Evolutionary conservation across 2,329 filamentous ascomycete species (phyloP).

Genomic region (Elsinoe perseae): DNA sequence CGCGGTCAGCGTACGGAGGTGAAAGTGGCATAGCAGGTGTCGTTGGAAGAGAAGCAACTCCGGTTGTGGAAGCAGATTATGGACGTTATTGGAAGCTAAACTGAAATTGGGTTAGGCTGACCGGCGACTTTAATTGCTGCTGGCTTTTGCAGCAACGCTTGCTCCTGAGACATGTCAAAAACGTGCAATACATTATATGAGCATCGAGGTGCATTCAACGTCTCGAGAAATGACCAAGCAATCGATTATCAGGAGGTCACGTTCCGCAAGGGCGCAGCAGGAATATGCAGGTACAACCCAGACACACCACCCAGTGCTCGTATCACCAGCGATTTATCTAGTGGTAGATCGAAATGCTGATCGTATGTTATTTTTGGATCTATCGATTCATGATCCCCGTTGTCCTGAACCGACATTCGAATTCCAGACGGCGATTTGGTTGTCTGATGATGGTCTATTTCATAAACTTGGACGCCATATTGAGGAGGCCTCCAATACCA

Average conservation of each 20-base stretch:
- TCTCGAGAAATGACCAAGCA: background rate
- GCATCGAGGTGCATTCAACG: background rate
- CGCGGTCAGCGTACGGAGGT: background rate
- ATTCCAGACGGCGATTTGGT: background rate
- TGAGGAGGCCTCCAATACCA: conserved; percentile 48
- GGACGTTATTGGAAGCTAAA: conserved; percentile 7
- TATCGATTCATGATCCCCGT: background rate
- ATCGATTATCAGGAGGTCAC: background rate
- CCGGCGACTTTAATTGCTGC: conserved; percentile 3
- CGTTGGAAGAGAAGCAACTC: background rate
- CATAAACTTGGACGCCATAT: conserved; percentile 55
- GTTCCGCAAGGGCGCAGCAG: background rate
- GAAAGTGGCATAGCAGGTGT: background rate
- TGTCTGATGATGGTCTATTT: background rate
- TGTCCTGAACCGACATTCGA: background rate
- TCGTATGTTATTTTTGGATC: conserved; percentile 5
- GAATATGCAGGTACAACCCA: too few relatives aligned
- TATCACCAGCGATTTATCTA: background rate
- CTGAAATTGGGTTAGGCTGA: background rate
- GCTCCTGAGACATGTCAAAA: background rate
- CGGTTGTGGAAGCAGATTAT: conserved; percentile 1
- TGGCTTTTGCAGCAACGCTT: background rate
- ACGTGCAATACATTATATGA: background rate
- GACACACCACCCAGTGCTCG: too few relatives aligned
- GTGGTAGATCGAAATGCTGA: background rate